Conservation (phyloP, 495 filamentous ascomycete genomes). For the Aspergillus diversus region DNA sequence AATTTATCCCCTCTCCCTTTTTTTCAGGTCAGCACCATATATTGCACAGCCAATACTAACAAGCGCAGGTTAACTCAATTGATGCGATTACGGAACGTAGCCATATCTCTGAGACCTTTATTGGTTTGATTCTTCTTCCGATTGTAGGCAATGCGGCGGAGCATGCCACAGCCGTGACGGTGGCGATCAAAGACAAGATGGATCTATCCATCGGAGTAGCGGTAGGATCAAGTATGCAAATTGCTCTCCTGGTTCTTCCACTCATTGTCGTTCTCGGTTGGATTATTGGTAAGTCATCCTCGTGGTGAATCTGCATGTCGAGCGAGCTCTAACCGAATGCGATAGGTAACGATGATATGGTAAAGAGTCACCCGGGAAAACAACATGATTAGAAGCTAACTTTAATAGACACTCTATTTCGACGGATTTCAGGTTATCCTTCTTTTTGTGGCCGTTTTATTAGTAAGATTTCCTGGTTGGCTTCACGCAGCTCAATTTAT, state of each 20-base stretch:
- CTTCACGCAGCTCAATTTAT: background rate
- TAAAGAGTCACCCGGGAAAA: conserved; percentile 19
- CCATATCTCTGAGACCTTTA: conserved; percentile 70
- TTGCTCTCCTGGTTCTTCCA: conserved; percentile 78
- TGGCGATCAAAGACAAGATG: conserved; percentile 90
- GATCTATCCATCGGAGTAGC: conserved; percentile 84
- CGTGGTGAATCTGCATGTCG: background rate
- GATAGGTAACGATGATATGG: conserved; percentile 42
- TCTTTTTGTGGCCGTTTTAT: conserved; percentile 74
- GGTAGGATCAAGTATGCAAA: conserved; percentile 85
- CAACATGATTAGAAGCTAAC: conserved; percentile 21
- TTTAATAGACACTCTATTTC: conserved; percentile 70
- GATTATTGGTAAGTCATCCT: conserved; percentile 64
- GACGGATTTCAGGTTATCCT: conserved; percentile 82
- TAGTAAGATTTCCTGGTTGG: conserved; percentile 39
- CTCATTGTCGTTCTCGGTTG: conserved; percentile 80
- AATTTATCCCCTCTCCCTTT: background rate
- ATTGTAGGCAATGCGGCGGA: conserved; percentile 90
- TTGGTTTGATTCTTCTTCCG: conserved; percentile 83
- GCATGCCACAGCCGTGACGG: conserved; percentile 84
- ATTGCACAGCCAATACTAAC: background rate
- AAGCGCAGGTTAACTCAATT: conserved; percentile 64
- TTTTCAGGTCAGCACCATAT: background rate
- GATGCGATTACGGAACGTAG: conserved; percentile 62
- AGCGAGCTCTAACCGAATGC: conserved; percentile 7